Percentiles rank a stretch among this genome's conserved stretches.
phyloP scores from a whole-genome alignment of 192 early-diverging fungal species.

The Entomortierella lignicola region DNA sequence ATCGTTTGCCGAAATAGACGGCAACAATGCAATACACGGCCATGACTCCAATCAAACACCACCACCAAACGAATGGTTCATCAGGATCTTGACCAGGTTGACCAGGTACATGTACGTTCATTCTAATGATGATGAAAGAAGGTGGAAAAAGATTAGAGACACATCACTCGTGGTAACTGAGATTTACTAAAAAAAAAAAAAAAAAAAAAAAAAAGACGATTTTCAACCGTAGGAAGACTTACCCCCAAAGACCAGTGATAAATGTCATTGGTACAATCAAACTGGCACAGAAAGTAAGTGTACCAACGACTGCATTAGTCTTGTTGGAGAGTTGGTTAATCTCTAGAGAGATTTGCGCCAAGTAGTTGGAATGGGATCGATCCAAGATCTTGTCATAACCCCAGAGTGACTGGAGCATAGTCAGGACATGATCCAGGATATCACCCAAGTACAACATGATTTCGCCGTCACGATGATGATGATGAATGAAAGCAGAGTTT shows the following conservation, averaged over 20 bases:
- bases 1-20: constrained; percentile 34
- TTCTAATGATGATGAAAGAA: constrained; percentile 18
- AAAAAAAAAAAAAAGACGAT: background rate
- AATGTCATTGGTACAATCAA: constrained; percentile 71
- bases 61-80: constrained; percentile 32
- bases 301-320: constrained; percentile 60
- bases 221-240: background rate
- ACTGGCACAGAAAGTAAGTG: constrained; percentile 63
- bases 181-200: background rate
- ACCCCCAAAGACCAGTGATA: constrained; percentile 71
- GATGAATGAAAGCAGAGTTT: background rate
- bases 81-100: constrained; percentile 45
- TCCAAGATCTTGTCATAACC: constrained; percentile 81
- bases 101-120: constrained; percentile 74
- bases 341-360: constrained; percentile 81
- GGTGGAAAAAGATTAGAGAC: background rate
- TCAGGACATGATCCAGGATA: constrained; percentile 82
- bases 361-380: constrained; percentile 78
- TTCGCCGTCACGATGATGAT: constrained; percentile 61
- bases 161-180: background rate
- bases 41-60: constrained; percentile 25
- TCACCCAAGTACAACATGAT: constrained; percentile 82
- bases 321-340: constrained; percentile 69
- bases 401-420: constrained; percentile 82
- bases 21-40: constrained; percentile 32